These are phyloP conservation scores for Haplosporangium sp. DNA, from an alignment of 371 early-diverging fungal species.

Conservation along the genomic window DNA sequence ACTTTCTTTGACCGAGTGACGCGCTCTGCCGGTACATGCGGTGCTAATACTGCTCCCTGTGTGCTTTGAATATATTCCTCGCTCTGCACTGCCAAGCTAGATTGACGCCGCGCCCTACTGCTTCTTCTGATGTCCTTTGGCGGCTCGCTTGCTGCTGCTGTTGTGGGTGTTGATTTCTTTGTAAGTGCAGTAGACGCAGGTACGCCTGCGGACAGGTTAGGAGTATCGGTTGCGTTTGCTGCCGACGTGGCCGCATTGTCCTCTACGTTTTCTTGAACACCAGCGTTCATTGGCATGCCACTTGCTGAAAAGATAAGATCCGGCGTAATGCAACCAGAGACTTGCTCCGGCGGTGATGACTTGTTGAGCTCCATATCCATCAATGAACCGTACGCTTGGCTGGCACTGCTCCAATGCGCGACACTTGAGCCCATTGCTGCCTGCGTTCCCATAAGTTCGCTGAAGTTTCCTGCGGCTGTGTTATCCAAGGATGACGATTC, in stretches of 20 bases:
- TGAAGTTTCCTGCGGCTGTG: constrained; percentile 5
- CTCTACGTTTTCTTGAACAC: constrained; percentile 4
- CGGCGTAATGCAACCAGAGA: constrained; percentile 38
- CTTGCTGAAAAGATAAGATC: constrained; percentile 38
- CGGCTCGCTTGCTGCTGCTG: background rate
- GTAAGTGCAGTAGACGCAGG: background rate
- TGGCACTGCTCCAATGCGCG: constrained; percentile 16
- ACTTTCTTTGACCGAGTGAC: constrained; percentile 63
- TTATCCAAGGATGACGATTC: background rate
- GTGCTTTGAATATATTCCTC: constrained; percentile 33
- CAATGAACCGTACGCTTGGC: constrained; percentile 36
- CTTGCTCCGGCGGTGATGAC: constrained; percentile 22
- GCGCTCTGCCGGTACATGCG: constrained; percentile 23
- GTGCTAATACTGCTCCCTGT: constrained; percentile 7
- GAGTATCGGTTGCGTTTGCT: background rate
- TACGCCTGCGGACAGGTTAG: background rate
- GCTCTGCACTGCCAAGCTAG: constrained; percentile 34
- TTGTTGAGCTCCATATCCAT: constrained; percentile 52
- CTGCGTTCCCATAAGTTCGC: constrained; percentile 12
- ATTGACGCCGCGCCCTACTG: constrained; percentile 31
- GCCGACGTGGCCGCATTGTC: background rate
- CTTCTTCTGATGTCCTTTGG: constrained; percentile 39
- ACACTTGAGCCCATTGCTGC: constrained; percentile 3
- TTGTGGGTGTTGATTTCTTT: constrained; percentile 1
- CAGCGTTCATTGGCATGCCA: background rate